Percentiles rank a stretch among this genome's conserved stretches.
phyloP scores from a whole-genome alignment of 202 grass and related monocot species.

The Carex arenaria region DNA sequence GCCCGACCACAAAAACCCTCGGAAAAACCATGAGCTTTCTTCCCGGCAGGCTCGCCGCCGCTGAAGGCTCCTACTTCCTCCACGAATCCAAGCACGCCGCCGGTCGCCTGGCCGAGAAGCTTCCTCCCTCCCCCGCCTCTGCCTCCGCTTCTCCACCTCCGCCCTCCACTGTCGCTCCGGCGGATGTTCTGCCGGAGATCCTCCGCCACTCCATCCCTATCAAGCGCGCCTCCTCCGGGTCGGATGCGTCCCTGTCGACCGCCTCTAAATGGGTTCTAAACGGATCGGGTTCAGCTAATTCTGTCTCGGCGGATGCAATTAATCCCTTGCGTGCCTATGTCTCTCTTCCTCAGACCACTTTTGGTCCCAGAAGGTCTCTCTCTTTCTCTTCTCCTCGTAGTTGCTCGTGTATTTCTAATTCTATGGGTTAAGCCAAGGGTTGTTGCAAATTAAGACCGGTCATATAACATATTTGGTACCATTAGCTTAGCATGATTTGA shows the following conservation, averaged over 20 bases:
- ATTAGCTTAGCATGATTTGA: too few species aligned
- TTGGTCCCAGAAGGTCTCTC: constrained; percentile 74
- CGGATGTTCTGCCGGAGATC: constrained; percentile 87
- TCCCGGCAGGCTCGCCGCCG: constrained; percentile 65
- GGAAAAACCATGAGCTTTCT: constrained; percentile 70
- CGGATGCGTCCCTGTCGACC: constrained; percentile 40
- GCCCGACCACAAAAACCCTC: not conserved
- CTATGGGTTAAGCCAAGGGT: not conserved
- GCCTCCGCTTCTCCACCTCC: not conserved
- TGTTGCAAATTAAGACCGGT: too few species aligned
- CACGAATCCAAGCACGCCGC: constrained; percentile 73
- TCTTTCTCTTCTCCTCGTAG: not conserved
- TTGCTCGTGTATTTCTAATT: not conserved
- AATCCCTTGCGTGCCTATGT: constrained; percentile 74
- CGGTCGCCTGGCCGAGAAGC: constrained; percentile 66
- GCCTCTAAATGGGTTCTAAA: constrained; percentile 57
- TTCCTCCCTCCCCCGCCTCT: constrained; percentile 30
- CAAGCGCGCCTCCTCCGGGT: constrained; percentile 17
- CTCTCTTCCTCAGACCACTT: constrained; percentile 78
- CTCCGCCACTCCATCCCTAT: constrained; percentile 84
- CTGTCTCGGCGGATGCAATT: constrained; percentile 36
- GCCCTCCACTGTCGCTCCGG: not conserved
- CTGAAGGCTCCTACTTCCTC: constrained; percentile 79
- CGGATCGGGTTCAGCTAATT: constrained; percentile 14
- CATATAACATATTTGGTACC: too few species aligned